Evolutionary conservation across 768 basidiomycete species (phyloP), one percentile per base, ranked within the genome.

Genomic region (Cantharellus anzutake): DNA sequence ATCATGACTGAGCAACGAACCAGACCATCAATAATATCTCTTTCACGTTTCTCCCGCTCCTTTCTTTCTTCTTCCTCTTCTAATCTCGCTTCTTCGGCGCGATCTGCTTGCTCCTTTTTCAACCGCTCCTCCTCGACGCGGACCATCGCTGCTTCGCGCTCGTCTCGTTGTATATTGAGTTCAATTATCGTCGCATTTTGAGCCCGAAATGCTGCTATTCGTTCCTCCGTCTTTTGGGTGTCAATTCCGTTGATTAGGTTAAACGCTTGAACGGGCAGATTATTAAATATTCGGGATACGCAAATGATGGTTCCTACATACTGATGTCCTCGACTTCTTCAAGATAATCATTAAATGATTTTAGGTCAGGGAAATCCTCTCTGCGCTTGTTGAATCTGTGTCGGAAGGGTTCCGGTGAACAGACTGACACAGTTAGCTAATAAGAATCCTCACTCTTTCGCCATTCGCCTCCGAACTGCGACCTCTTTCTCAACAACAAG

Each of bases 281-380:
- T 40, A 58, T 48, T 41, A 58, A 16, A 34, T 29, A 62, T 56
- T 53, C 62, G 20, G 7, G n/a, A 57, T 40, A 63, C 51, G 16
- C 39, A 35, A 64, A 52, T 51, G 50, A 56, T 16, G 65, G 71
- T 57, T 50, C 61, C 52, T 59, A 67, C 81, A 67, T 63, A 82
- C 83, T 80, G 64, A 97, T 84, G 66, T 96, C 89, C 71, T 99
- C 94, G 2, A 93, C 91, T 69, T 89, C 82, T 70, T 99, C 92
- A 5, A 99, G 78, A 68, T 98, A 98, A 68, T 98, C 86, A 66
- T 99, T 96, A 70, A 93, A 97, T 14, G 79, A 75, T 5, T 79
- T 76, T 48, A 88, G 74, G 67, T 84, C 82, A 0, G 72, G 70
- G 68, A 99, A 99, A 70, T 99, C 96, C 59, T 93, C 88, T 48